phyloP scores from a whole-genome alignment of 257 asterid species.

The Cruciata laevipes region DNA sequence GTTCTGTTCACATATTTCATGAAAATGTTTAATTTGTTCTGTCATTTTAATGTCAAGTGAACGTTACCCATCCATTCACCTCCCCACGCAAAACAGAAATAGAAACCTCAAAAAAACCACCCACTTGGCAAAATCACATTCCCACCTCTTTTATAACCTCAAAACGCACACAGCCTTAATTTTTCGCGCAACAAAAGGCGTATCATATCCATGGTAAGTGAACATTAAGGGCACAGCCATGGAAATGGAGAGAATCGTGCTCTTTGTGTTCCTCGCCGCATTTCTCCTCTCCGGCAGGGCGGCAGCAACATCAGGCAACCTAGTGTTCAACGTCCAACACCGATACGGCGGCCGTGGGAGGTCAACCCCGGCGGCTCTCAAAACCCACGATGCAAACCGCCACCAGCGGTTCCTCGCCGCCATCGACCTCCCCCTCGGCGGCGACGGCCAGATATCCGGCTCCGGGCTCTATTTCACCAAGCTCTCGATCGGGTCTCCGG shows the following conservation, averaged over 20 bases:
- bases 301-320: slow-evolving; percentile 11
- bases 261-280: slow-evolving; percentile 7
- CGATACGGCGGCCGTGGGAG: slow-evolving; percentile 18
- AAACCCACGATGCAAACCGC: slow-evolving; percentile 18
- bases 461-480: slow-evolving; percentile 55
- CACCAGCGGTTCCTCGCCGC: slow-evolving; percentile 15
- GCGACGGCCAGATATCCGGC: slow-evolving; percentile 18
- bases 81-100: background rate
- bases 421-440: slow-evolving; percentile 20
- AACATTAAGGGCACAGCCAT: slow-evolving; percentile 6
- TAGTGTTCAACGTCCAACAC: slow-evolving; percentile 22
- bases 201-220: background rate
- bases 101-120: background rate
- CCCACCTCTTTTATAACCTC: background rate
- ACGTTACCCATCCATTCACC: background rate
- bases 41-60: background rate
- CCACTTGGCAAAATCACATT: background rate
- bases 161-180: background rate
- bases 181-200: background rate
- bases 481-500: slow-evolving; percentile 65
- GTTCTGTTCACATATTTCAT: no score
- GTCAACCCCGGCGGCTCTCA: slow-evolving; percentile 10
- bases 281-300: slow-evolving; percentile 1
- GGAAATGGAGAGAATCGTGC: slow-evolving; percentile 8
- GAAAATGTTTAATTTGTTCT: no score